These are phyloP conservation scores for Pichia inconspicua DNA, from an alignment of 1,139 yeast genomes.

Conservation along the genomic window DNA sequence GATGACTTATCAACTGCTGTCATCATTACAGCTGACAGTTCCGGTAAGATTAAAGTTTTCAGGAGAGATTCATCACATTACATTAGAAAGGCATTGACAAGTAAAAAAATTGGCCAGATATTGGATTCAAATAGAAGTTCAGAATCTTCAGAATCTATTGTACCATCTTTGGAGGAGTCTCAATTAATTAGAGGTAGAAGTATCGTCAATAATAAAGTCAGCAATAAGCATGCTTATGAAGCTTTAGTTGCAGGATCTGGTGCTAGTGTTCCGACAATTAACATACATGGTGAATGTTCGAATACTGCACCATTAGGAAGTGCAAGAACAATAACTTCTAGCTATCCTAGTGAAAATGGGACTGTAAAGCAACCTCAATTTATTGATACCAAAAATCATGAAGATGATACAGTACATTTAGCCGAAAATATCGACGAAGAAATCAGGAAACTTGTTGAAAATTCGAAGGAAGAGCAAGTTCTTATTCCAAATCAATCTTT, in stretches of 20 bases:
- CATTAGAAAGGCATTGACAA: conserved; percentile 27
- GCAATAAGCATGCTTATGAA: background rate
- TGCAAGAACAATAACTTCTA: background rate
- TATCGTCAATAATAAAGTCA: background rate
- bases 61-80: conserved; percentile 65
- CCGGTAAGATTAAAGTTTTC: conserved; percentile 67
- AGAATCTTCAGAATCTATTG: background rate
- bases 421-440: conserved; percentile 11
- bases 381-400: background rate
- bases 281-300: background rate
- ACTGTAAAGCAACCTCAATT: background rate
- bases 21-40: conserved; percentile 69
- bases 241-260: background rate
- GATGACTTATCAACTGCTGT: conserved; percentile 39
- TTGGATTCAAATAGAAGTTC: conserved; percentile 3
- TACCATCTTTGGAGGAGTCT: background rate
- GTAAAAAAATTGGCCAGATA: conserved; percentile 7
- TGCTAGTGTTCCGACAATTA: background rate
- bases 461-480: background rate
- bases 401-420: background rate
- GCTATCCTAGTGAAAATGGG: background rate
- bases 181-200: background rate
- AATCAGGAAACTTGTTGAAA: background rate
- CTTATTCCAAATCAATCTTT: conserved; percentile 6
- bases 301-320: background rate